phyloP scores from a whole-genome alignment of 495 filamentous ascomycete species.

The Bathelium albidoporum region DNA sequence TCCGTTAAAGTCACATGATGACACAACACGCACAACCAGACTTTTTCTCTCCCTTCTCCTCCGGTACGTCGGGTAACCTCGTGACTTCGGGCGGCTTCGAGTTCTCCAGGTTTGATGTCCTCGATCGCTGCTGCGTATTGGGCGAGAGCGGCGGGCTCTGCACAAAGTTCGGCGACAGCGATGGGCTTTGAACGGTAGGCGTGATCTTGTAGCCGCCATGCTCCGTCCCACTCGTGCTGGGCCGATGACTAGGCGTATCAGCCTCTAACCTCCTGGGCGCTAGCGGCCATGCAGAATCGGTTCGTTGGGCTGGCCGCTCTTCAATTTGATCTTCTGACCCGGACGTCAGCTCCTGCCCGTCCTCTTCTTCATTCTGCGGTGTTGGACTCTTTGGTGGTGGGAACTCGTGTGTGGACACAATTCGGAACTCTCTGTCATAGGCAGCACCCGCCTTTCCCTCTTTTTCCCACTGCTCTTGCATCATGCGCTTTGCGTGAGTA shows the following conservation, averaged over 20 bases:
- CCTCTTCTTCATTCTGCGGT: not conserved
- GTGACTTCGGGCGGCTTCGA: slow-evolving; percentile 15
- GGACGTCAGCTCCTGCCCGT: not conserved
- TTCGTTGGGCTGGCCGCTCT: slow-evolving; percentile 1
- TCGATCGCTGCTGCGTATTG: slow-evolving; percentile 4
- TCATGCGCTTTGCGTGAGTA: slow-evolving; percentile 80
- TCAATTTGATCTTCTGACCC: slow-evolving; percentile 10
- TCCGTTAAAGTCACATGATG: slow-evolving; percentile 25
- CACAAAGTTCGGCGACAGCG: slow-evolving; percentile 19
- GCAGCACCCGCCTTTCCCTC: slow-evolving; percentile 72
- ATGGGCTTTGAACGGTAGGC: slow-evolving; percentile 25
- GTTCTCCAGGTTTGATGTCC: not conserved
- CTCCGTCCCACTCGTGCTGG: slow-evolving; percentile 29
- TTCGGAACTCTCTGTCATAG: slow-evolving; percentile 75
- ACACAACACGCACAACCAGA: slow-evolving; percentile 29
- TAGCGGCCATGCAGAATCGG: slow-evolving; percentile 18
- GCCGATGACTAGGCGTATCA: slow-evolving; percentile 7
- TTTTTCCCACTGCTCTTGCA: slow-evolving; percentile 90
- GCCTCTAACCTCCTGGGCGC: slow-evolving; percentile 18
- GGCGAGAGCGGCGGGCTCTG: slow-evolving; percentile 19
- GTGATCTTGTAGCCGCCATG: slow-evolving; percentile 31
- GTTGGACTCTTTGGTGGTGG: slow-evolving; percentile 8
- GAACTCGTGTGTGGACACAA: slow-evolving; percentile 45
- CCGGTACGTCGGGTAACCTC: slow-evolving; percentile 25
- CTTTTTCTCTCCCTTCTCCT: slow-evolving; percentile 21